Evolutionary conservation across 1,139 yeast species (phyloP), one percentile per base, ranked within the genome.

Genomic region (Nakaseomyces delphensis): DNA sequence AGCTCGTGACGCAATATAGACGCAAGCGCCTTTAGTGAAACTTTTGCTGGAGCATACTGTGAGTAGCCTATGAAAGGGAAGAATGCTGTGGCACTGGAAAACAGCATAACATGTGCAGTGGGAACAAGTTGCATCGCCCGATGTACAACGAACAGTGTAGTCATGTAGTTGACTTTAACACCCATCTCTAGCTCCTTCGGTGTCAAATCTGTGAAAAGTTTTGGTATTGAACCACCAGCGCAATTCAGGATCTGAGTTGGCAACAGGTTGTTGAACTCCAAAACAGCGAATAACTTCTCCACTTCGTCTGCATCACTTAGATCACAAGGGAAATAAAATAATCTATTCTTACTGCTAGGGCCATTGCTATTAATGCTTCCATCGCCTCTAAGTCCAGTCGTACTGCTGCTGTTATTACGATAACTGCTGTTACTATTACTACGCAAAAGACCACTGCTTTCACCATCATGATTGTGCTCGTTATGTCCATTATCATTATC

Each of bases 1-100:
- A 85, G 70, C 59, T 93, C 99, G 53, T 89, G 96, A 46, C 96
- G 76, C 43, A 91, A 64, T 4, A 83, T 70, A 40, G 82, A 82
- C 0, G 89, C 80, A 28, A 93, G 66, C 0, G 94, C 69, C 52
- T 84, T 71, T 9, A 91, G 60, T 0, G 96, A 96, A 0, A 86
- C 79, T 62, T 93, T 93, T 53, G 79, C 64, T 0, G 99, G 98
- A 0, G 91, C 91, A 58, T 93, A 93, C 53, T 86, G 91, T 0
- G 78, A 70, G 60, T 93, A 93, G 0, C 99, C 99, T 39, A 87
- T 83, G 56, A 91, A 81, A 3, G 96, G 86, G 66, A 77, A 89
- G 52, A 82, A 77, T 2, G 94, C 86, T 3, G 82, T 78, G 5
- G 81, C 83, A 1, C 96, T 85, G 0, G 96, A 83, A 54, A 87